phyloP scores from a whole-genome alignment of 139 green algal species.

The Desmodesmus armatus region DNA sequence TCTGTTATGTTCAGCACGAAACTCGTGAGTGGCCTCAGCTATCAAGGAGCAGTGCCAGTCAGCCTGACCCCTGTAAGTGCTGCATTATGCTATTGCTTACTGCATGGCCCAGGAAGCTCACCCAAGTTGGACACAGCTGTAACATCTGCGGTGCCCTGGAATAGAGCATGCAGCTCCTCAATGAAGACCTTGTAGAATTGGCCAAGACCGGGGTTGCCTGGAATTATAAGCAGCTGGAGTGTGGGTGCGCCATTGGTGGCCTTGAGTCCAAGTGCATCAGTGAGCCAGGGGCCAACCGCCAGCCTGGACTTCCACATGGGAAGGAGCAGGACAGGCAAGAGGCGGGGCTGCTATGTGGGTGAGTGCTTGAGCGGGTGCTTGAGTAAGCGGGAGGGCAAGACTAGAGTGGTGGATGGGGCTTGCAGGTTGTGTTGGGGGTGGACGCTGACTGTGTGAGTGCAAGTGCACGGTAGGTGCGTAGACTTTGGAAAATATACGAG shows the following conservation, averaged over 20 bases:
- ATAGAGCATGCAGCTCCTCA: slow-evolving; percentile 18
- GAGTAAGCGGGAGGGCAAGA: background rate
- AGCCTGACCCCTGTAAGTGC: no score
- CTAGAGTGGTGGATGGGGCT: no score
- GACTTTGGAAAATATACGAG: no score
- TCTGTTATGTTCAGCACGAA: no score
- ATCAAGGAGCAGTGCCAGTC: no score
- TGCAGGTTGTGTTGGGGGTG: no score
- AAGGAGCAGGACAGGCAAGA: no score
- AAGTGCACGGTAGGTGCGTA: no score
- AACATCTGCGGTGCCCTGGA: slow-evolving; percentile 45
- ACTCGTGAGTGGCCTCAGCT: background rate
- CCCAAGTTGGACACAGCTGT: slow-evolving; percentile 42
- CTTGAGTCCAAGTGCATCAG: slow-evolving; percentile 7
- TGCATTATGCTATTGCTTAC: background rate
- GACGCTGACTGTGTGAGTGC: no score
- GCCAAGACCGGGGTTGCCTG: slow-evolving; percentile 54
- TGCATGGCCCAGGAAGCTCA: no score
- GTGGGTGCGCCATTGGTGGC: background rate
- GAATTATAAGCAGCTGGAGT: slow-evolving; percentile 52
- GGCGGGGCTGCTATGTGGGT: no score
- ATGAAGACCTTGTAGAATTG: slow-evolving; percentile 54
- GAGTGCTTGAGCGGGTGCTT: no score
- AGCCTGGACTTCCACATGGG: background rate
- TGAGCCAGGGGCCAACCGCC: slow-evolving; percentile 2